Percentiles rank a stretch among this genome's conserved stretches.
Evolutionary conservation across 176 grass and related monocot genomes (phyloP).

Genomic region (Lolium rigidum): DNA sequence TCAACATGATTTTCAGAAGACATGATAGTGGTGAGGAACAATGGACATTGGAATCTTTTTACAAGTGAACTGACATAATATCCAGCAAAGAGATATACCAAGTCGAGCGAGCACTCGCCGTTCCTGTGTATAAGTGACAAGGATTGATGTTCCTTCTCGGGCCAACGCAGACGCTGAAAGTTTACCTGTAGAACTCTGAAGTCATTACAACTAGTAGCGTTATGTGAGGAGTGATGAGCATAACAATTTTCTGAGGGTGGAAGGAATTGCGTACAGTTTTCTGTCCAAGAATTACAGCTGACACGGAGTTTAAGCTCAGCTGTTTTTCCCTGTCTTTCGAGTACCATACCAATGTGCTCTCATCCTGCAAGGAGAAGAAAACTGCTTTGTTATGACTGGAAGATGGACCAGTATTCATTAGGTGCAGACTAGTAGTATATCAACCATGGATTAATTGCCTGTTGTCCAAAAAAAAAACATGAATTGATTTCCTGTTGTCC

Average conservation of each 20-base stretch:
- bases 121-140: conserved; percentile 83
- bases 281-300: conserved; percentile 74
- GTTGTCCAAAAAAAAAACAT: neutral
- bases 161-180: conserved; percentile 74
- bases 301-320: conserved; percentile 67
- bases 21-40: neutral
- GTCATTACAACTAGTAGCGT: conserved; percentile 21
- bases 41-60: neutral
- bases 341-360: conserved; percentile 85
- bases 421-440: neutral
- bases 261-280: conserved; percentile 65
- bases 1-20: conserved; percentile 22
- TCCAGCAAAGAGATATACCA: conserved; percentile 63
- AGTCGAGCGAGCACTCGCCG: conserved; percentile 76
- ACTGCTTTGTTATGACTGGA: conserved; percentile 14
- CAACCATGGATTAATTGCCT: neutral
- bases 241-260: neutral
- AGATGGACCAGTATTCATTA: neutral
- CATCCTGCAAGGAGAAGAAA: conserved; percentile 65
- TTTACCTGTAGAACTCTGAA: conserved; percentile 64
- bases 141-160: conserved; percentile 82
- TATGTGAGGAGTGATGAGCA: neutral
- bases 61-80: conserved; percentile 30
- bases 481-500: neutral
- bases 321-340: conserved; percentile 84